Evolutionary conservation across 495 filamentous ascomycete genomes (phyloP).

Genomic region (Penicillium cataractarum): DNA sequence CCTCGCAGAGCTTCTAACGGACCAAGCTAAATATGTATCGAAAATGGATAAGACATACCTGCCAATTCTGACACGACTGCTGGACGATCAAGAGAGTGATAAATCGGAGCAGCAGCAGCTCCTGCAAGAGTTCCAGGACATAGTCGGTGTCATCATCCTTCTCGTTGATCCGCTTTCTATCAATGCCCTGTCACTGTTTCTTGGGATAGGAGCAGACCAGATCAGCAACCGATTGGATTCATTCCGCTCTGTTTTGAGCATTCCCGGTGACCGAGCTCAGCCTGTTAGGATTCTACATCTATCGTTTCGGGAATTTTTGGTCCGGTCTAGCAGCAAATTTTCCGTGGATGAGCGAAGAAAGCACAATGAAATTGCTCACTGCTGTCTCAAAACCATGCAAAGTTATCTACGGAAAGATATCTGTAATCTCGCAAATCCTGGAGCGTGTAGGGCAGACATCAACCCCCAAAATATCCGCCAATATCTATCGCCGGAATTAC

Average conservation of each 20-base stretch:
- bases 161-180: conserved; percentile 29
- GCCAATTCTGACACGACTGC: conserved; percentile 30
- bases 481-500: not conserved
- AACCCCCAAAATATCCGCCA: too few relatives aligned
- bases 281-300: too few relatives aligned
- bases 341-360: too few relatives aligned
- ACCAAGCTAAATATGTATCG: conserved; percentile 14
- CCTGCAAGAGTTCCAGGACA: conserved; percentile 23
- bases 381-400: too few relatives aligned
- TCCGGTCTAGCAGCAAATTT: too few relatives aligned
- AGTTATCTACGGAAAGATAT: too few relatives aligned
- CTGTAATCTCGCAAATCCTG: too few relatives aligned
- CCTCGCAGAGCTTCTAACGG: conserved; percentile 19
- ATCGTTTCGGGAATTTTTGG: too few relatives aligned
- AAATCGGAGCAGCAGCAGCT: conserved; percentile 3
- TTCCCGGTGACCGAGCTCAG: conserved; percentile 14
- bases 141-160: conserved; percentile 34
- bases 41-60: conserved; percentile 32
- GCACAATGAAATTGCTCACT: too few relatives aligned
- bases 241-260: conserved; percentile 20
- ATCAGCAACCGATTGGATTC: conserved; percentile 9
- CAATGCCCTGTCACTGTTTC: conserved; percentile 17
- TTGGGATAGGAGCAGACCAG: conserved; percentile 8
- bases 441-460: too few relatives aligned
- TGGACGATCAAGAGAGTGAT: conserved; percentile 16